Conservation (phyloP, 1,284 basidiomycete species). For the Phlebopus sp. region DNA sequence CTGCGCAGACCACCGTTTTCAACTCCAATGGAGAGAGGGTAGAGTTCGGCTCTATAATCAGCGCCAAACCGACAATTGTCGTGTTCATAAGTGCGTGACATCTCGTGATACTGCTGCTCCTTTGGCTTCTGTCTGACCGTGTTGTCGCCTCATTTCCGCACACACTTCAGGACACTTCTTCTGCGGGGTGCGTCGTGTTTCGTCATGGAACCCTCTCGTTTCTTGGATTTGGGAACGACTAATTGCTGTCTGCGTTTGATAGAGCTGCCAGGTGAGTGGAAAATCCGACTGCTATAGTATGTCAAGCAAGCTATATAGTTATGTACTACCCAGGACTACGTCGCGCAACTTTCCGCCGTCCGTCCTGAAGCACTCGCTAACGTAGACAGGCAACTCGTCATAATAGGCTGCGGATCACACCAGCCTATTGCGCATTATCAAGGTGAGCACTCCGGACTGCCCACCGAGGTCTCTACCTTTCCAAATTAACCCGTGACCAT, state of each 20-base stretch:
- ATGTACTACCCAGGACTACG: conserved; percentile 44
- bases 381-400: conserved; percentile 43
- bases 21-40: conserved; percentile 44
- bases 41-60: conserved; percentile 49
- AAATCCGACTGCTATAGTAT: neutral
- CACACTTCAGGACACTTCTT: conserved; percentile 57
- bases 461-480: conserved; percentile 6
- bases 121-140: conserved; percentile 1
- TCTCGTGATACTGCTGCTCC: neutral
- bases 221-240: conserved; percentile 1
- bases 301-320: neutral
- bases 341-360: conserved; percentile 47
- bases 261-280: conserved; percentile 38
- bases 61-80: conserved; percentile 50
- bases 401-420: conserved; percentile 67
- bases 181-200: conserved; percentile 48
- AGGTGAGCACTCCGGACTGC: conserved; percentile 13
- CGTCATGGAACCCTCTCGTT: neutral
- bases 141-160: no score
- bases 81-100: conserved; percentile 60
- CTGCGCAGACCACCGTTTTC: conserved; percentile 39
- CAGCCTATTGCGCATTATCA: conserved; percentile 52
- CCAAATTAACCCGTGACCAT: neutral
- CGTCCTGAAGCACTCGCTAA: conserved; percentile 41
- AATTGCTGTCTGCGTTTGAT: conserved; percentile 24